Evolutionary conservation across 1,284 basidiomycete genomes (phyloP), one percentile per base, ranked within the genome.

Genomic region (Puccinia polysora): DNA sequence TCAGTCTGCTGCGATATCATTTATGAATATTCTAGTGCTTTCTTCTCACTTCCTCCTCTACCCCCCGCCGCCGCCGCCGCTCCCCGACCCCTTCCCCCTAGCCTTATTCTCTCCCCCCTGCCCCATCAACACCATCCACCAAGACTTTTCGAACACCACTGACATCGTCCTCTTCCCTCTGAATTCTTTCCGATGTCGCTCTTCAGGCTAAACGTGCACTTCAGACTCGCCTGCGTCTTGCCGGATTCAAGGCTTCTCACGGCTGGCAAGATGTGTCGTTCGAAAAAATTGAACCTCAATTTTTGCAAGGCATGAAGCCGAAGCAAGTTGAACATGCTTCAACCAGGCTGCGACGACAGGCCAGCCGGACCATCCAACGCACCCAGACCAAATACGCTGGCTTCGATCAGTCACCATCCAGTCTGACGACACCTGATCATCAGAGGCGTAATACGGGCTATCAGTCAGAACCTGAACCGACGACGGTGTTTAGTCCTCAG

Each of bases 181-280:
- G 18, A 5, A 60, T 3, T 14, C 30, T 30, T 56, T 60, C n/a
- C 14, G 28, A 12, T 60, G 38, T 2, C 30, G 30, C 30, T 32
- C 50, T 2, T 60, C 36, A 70, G 67, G 58, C 67, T 25, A 62
- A 55, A 34, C 56, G 67, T 0, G 58, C 58, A 23, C 30, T 70
- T 38, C 55, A 70, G 67, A 70, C 67, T 25, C 58, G 67, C 52
- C 67, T 70, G 34, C 56, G 67, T 34, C 49, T 70, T 1, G 67
- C 67, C 18, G 56, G 67, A 30, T 70, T 70, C 43, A 70, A 70
- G 40, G 67, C 58, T n/a, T 47, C 67, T 14, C 67, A 58, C 45
- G 67, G 67, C 18, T 70, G 55, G 58, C 67, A 70, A 34, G 47
- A 70, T 50, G 49, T 70, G 2, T 60, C 67, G 7, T 70, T 70